Base-by-base conservation (phyloP, 23 red algal genomes). In the Gracilaria domingensis region DNA sequence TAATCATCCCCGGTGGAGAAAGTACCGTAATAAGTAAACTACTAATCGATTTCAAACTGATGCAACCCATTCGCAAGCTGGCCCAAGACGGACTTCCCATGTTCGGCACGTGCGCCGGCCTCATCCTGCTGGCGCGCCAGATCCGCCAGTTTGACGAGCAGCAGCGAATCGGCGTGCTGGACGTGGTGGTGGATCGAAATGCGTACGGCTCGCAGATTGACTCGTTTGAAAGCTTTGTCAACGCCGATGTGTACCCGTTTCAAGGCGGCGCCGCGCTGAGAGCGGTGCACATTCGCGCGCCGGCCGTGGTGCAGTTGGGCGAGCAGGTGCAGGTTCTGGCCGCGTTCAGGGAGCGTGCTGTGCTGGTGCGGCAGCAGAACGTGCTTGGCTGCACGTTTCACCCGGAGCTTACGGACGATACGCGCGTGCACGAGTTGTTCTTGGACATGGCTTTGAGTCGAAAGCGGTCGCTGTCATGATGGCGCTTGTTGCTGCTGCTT, bases 91-190 rank as follows among this genome's bases (percentile, higher is more conserved):
- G 83, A 24, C 57, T 99, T 33, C 94, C 97, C 26, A 76, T 92
- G 30, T 95, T 99, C 73, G 97, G 97, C 34, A 99, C 97, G 26
- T 99, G 97, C 76, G 97, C 97, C 11, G 97, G 97, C 23, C 94
- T 91, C 76, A 99, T 99, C 33, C 66, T 99, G 12, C 80, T 99
- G 6, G 91, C 97, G 44, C 26, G 66, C 18, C 82, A 94, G 37
- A 83, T 99, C 20, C 53, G 35, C 6, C 89, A 86, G 35, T 48
- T 57, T 28, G 48, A 85, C 21, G 85, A 91, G 28, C 88, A 89
- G 66, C 72, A 80, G 29, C 77, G 94, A 12, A 62, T 99, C 20
- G 93, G 87, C 17, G 75, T 64, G 37, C 44, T 99, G 18, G 85
- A 99, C 67, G 81, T 99, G 25, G 69, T 76, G 21, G 91, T 95